Evolutionary conservation across 2,329 filamentous ascomycete species (phyloP), one percentile per base, ranked within the genome.

Genomic region (Cadophora luteo-olivacea): DNA sequence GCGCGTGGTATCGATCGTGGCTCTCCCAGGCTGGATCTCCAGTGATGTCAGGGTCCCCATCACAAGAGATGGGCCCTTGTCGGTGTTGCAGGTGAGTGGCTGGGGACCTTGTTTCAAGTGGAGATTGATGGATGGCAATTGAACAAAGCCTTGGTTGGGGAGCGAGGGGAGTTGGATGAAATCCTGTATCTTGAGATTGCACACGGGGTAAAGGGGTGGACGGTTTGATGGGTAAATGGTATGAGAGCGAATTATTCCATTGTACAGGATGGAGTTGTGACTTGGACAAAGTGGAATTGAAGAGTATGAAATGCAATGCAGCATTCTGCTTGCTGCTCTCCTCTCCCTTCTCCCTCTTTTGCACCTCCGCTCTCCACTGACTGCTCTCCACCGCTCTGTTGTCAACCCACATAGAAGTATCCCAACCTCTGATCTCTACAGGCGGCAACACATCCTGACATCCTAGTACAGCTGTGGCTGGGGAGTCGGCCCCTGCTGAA

Each of bases 171-270:
- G 41, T 16, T 45, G 41, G 12, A 16, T 22, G n/a, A 58, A 58
- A 58, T 58, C 55, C 55, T 33, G 55, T 58, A 24, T 38, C 19
- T 41, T 58, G 32, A 58, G 55, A 58, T 58, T 58, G 36, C 32
- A 41, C 4, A 58, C 19, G 32, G 33, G 32, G 55, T 38, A 25
- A 58, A 38, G 32, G 29, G 55, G 55, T 9, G 16, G n/a, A 38
- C 9, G 55, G 55, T 3, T 24, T 58, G n/a, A 38, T 22, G 32
- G 33, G 55, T 33, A n/a, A 14, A 38, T 19, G 8, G 0, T 3
- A 8, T 22, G 32, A 33, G 32, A 38, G 32, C 55, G 9, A 38
- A 58, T 58, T 38, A 32, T 22, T 58, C n/a, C 19, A 24, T 58
- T 33, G 12, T 38, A 11, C 19, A n/a, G 1, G 16, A 33, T 57